Conservation (phyloP, 2,329 filamentous ascomycete species). For the Aureobasidium subglaciale region DNA sequence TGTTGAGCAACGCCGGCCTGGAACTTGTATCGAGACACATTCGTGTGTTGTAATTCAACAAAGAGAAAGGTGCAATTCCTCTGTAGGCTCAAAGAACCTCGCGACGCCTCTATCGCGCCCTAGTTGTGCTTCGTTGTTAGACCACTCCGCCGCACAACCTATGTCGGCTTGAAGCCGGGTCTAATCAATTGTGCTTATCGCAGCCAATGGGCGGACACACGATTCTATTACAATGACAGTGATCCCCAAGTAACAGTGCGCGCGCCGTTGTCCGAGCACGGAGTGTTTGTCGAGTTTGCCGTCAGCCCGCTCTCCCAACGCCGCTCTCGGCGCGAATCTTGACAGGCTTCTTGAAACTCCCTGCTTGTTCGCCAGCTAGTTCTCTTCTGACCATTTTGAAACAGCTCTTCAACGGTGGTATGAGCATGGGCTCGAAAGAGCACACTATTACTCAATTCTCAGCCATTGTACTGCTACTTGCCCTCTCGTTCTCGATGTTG, state of each 20-base stretch:
- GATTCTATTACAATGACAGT: conserved; percentile 13
- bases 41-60: neutral
- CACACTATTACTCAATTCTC: neutral
- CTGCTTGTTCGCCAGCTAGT: neutral
- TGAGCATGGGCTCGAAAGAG: neutral
- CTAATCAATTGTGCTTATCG: conserved; percentile 14
- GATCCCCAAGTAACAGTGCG: conserved; percentile 14
- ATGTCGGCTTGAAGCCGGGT: conserved; percentile 9
- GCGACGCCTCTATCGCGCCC: conserved; percentile 3
- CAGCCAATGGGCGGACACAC: conserved; percentile 8
- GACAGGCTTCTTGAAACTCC: neutral
- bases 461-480: neutral
- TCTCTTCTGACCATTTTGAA: neutral
- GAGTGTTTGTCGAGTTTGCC: conserved; percentile 8
- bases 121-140: neutral
- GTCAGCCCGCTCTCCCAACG: neutral
- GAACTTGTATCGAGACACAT: neutral
- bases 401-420: conserved; percentile 4
- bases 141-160: conserved; percentile 7
- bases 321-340: conserved; percentile 11
- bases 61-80: neutral
- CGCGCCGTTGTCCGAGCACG: neutral
- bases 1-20: conserved; percentile 4
- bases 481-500: neutral
- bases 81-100: neutral